Base-by-base conservation (phyloP, 495 filamentous ascomycete genomes). In the Entonaema liquescens region DNA sequence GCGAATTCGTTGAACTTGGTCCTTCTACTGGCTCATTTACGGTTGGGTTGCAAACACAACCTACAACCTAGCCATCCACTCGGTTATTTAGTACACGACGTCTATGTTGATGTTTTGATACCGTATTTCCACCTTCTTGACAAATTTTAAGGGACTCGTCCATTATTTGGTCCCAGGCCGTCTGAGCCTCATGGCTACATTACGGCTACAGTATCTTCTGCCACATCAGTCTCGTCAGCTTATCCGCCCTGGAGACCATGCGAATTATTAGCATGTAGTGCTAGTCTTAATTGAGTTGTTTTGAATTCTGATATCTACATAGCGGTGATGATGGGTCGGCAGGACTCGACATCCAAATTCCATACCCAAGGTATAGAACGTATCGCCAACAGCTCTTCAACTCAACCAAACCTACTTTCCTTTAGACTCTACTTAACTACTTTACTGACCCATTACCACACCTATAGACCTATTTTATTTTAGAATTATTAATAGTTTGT, bases 1-100 rank as follows among this genome's bases (percentile, higher is more conserved):
- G 61, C 65, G 38, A 55, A 31, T 66, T 28, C 6, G 42, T 38
- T 59, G 9, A 17, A 53, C 38, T 33, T 55, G 42, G 15, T 29
- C 35, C 52, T 66, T 29, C 44, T 61, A 73, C 70, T 69, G 70
- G 70, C 29, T 59, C 65, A 55, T 69, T 73, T 73, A 73, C 70
- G 70, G 62, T 59, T 61, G 56, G 61, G 55, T 55, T 54, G 57
- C 62, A 50, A 73, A 73, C 62, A 73, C 21, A 42, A 61, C 56
- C 61, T 65, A 53, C 47, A 15, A 52, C 31, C 52, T 55, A 54
- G 23, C 62, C 29, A 7, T 29, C 65, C 33, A 44, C 26, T 65
- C 52, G 52, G 35, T 28, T 35, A 49, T 68, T 55, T 59, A 54
- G 40, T 50, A 62, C 21, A 38, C 60, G 2, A 42, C 36, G 33